A percentile compares a stretch with the other conserved stretches of the same genome.
Evolutionary conservation across 805 yeast genomes (phyloP).

Genomic region (Saturnispora sanitii): DNA sequence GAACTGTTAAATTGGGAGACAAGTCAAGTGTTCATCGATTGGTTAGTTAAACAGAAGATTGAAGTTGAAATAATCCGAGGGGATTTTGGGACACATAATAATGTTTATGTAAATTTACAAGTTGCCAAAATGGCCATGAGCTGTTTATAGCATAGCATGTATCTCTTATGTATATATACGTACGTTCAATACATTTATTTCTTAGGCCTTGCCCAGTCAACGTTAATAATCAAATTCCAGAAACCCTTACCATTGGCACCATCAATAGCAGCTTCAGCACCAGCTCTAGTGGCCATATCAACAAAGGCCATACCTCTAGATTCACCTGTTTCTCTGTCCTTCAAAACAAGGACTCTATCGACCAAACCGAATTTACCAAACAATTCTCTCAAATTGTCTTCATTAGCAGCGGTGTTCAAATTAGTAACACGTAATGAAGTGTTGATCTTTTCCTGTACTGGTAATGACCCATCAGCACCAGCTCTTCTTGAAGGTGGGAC

Average conservation of each 20-base stretch:
- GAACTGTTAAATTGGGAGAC: constrained; percentile 53
- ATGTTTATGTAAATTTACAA: constrained; percentile 40
- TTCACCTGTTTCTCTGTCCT: constrained; percentile 87
- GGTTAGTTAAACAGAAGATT: constrained; percentile 20
- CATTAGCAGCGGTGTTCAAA: constrained; percentile 77
- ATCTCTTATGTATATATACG: not conserved
- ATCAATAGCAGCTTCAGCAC: constrained; percentile 72
- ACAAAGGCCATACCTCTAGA: constrained; percentile 95
- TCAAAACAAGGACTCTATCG: constrained; percentile 72
- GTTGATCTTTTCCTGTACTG: constrained; percentile 56
- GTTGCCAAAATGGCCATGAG: constrained; percentile 19
- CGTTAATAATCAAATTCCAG: constrained; percentile 71
- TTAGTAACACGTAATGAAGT: constrained; percentile 86
- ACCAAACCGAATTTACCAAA: constrained; percentile 56
- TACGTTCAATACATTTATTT: constrained; percentile 2
- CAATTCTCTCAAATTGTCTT: constrained; percentile 70
- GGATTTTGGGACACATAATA: constrained; percentile 54
- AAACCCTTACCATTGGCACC: constrained; percentile 82
- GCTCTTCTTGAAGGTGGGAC: constrained; percentile 54
- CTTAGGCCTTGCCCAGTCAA: constrained; percentile 49
- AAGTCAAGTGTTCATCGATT: constrained; percentile 30
- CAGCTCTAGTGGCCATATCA: constrained; percentile 55
- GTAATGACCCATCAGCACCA: constrained; percentile 24
- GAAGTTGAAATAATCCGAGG: constrained; percentile 22
- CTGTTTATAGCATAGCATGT: not conserved